Base-by-base conservation (phyloP, 305 asterid species). In the Fraxinus platypoda region DNA sequence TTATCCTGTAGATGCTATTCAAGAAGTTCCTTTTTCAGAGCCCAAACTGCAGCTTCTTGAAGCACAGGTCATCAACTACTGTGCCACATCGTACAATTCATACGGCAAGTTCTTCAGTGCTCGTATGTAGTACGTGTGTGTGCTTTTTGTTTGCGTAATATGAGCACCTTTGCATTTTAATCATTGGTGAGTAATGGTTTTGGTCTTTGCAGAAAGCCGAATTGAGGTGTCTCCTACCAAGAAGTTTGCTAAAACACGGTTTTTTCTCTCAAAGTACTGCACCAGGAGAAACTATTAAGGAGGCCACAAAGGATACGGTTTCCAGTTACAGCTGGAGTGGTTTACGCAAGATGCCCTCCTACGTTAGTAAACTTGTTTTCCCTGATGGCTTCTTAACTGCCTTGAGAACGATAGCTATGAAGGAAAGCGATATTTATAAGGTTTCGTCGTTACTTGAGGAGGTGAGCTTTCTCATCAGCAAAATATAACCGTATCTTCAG, bases 11-110 rank as follows among this genome's bases (percentile, higher is more conserved):
- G 97, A 93, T 84, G 99, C 98, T 80, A 85, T 94, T 83, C 88
- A 88, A 17, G 88, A 88, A 54, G 75, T 86, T 81, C 88, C 95
- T 79, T 94, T 90, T 74, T 84, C 97, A 0, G 99, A 91, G 77
- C 80, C 93, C 84, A 95, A 93, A 87, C 78, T 88, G 83, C 98
- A 92, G 92, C 97, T 95, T 83, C 97, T 95, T 79, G 94, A 93
- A 90, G 97, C 89, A 80, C 98, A 95, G 97, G 99, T 93, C 74
- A 83, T 81, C 79, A n/a, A 74, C 34, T 54, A 64, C 21, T 21
- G 23, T 54, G 34, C 77, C 52, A 11, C 28, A 52, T 57, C 4
- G 75, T 57, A 46, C 64, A 4, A 41, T 71, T 31, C 25, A 34
- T 6, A 75, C 41, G 62, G 76, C 83, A 25, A 75, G 79, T 43